Conservation (phyloP, 2,329 filamentous ascomycete species). For the Peltaster fructicola region DNA sequence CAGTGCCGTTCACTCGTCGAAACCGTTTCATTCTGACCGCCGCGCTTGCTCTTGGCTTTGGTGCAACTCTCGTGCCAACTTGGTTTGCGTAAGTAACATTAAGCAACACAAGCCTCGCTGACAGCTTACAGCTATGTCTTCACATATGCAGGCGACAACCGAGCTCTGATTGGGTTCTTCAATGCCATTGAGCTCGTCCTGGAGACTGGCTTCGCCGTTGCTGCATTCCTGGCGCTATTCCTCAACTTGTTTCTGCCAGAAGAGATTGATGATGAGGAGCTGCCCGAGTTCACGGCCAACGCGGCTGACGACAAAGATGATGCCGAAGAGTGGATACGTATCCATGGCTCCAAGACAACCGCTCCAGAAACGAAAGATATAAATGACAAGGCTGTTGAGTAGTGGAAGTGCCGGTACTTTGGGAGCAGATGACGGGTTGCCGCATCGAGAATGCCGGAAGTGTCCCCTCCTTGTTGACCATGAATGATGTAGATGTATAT, state of each 20-base stretch:
- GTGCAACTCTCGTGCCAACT: slow-evolving; percentile 28
- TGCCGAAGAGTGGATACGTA: slow-evolving; percentile 24
- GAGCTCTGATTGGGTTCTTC: slow-evolving; percentile 51
- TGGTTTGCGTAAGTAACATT: slow-evolving; percentile 17
- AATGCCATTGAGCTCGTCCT: slow-evolving; percentile 40
- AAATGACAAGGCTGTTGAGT: too few relatives aligned
- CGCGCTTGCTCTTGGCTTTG: slow-evolving; percentile 52
- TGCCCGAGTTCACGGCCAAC: slow-evolving; percentile 25
- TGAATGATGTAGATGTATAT: too few relatives aligned
- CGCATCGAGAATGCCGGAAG: too few relatives aligned
- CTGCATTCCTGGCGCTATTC: slow-evolving; percentile 53
- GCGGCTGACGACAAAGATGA: slow-evolving; percentile 22
- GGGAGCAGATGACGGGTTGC: too few relatives aligned
- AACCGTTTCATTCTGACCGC: slow-evolving; percentile 71
- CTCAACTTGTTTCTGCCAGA: slow-evolving; percentile 58
- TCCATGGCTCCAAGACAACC: too few relatives aligned
- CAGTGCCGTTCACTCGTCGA: slow-evolving; percentile 56
- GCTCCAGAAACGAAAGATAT: too few relatives aligned
- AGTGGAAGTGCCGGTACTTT: too few relatives aligned
- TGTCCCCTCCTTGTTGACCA: too few relatives aligned
- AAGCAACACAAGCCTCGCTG: not conserved
- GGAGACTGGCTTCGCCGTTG: slow-evolving; percentile 51
- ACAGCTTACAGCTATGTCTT: slow-evolving; percentile 39
- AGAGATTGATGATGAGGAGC: slow-evolving; percentile 51
- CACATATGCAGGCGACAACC: slow-evolving; percentile 51